Base-by-base conservation (phyloP, 2,329 filamentous ascomycete species). In the Botrytis deweyae region DNA sequence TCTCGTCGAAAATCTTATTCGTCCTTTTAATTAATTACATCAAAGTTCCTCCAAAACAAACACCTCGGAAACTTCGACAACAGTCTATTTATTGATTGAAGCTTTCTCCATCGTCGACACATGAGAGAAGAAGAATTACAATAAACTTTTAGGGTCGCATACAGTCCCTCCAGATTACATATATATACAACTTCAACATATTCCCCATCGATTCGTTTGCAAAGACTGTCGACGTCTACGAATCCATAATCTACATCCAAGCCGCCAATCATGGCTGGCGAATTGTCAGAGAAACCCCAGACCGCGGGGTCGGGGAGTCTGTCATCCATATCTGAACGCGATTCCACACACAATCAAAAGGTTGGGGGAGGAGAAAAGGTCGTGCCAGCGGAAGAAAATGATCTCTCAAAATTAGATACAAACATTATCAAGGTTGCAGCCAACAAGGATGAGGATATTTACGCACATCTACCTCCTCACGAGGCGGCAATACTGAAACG, bases 401-500 rank as follows among this genome's bases (percentile, higher is more conserved):
- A 87, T 38, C 87, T 94, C 72, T 68, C 74, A 25, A 81, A 80
- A 68, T n/a, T 77, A 33, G 80, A 82, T 62, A 80, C 81, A 7
- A 78, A 78, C 55, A 75, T 79, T 29, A 78, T 82, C 63, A 80
- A 82, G 65, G 80, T 82, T 64, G 65, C 75, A 14, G 75, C 78
- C 62, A 49, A 25, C 8, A 79, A 78, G 44, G 79, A 84, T 5
- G 84, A 88, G 70, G 87, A 90, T 78, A 84, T 88, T 5, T 90
- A 89, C 79, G 84, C 84, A 40, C 88, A 93, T 80, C 85, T 95
- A 5, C 88, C 91, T 2, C 82, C 87, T 14, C 80, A 91, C 74
- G 91, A 95, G 82, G 90, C 87, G 71, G 85, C 87, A 33, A 88
- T 95, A 72, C 83, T 96, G 75, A 90, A 87, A 81, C 86, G 84